Evolutionary conservation across 768 basidiomycete genomes (phyloP), one percentile per base, ranked within the genome.

Genomic region (Auricularia cornea): DNA sequence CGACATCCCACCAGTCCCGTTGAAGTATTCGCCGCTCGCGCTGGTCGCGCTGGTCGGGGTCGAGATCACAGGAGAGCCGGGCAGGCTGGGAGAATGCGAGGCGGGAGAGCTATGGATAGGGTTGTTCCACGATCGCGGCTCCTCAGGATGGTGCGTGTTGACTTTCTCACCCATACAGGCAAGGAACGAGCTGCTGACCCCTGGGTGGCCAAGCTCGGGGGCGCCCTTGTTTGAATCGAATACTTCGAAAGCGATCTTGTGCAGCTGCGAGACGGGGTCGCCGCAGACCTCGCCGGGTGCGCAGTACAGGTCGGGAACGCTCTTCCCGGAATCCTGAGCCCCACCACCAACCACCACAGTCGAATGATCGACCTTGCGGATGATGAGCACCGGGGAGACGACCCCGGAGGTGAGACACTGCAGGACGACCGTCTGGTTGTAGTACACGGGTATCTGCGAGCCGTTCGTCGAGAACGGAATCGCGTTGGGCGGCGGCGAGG

Each of bases 321-420:
- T 85, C 73, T 93, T 93, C 59, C 87, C 86, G 60, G 92, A 91
- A 67, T 95, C 92, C 72, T 90, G 87, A 28, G 90, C 80, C n/a
- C 90, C 90, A 48, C 92, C 93, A 52, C 95, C 96, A 48, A 95
- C 89, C 40, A 90, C 94, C 8, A 86, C 90, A 2, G 91, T 92
- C 67, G 88, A 90, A 68, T 89, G 88, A 69, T 97, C 95, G 61
- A 97, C 92, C 70, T 94, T 93, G 62, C 96, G 90, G 68, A 98
- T 90, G 75, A 98, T 90, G 52, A 98, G 81, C 44, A 94, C 87
- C 11, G 96, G 96, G 64, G 91, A 92, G 68, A 96, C 90, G 51
- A 94, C 90, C 31, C 94, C 96, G 2, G 96, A 96, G 1, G 90
- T 90, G 67, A 96, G 79, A 70, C 94, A 98, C 72, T 98, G 96